phyloP scores from a whole-genome alignment of 2,329 filamentous ascomycete genomes.

The Ophiostoma sp. region DNA sequence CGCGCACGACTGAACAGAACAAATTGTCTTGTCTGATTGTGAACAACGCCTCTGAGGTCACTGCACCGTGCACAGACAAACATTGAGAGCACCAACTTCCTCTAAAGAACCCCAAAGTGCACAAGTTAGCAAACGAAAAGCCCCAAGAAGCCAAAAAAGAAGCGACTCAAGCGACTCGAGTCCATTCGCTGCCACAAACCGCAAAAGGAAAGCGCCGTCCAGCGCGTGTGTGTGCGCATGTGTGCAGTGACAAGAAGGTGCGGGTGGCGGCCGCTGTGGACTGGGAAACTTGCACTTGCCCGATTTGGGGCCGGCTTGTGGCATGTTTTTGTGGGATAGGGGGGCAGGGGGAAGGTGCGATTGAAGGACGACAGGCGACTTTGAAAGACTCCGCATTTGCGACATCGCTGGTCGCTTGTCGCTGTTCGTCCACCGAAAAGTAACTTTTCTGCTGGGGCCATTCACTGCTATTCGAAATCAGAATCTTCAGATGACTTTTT shows the following conservation, averaged over 20 bases:
- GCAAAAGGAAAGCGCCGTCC: neutral
- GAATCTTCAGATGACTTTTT: slow-evolving; percentile 10
- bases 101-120: no score
- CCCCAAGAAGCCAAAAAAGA: no score
- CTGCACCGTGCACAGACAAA: no score
- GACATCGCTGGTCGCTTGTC: neutral
- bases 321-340: neutral
- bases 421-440: neutral
- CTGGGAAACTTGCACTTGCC: neutral
- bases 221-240: neutral
- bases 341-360: neutral
- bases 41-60: no score
- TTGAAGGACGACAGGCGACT: neutral
- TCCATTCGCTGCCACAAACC: no score
- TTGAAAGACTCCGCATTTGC: neutral
- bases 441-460: no score
- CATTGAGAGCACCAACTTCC: no score
- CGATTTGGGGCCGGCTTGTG: slow-evolving; percentile 2
- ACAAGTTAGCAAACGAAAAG: no score
- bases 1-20: no score
- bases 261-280: neutral
- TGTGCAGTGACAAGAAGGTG: neutral
- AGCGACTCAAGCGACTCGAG: no score
- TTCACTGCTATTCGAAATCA: neutral
- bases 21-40: no score